These are phyloP conservation scores for Pseudoneurospora amorphoporcata DNA, from an alignment of 495 filamentous ascomycete species.

Conservation along the genomic window DNA sequence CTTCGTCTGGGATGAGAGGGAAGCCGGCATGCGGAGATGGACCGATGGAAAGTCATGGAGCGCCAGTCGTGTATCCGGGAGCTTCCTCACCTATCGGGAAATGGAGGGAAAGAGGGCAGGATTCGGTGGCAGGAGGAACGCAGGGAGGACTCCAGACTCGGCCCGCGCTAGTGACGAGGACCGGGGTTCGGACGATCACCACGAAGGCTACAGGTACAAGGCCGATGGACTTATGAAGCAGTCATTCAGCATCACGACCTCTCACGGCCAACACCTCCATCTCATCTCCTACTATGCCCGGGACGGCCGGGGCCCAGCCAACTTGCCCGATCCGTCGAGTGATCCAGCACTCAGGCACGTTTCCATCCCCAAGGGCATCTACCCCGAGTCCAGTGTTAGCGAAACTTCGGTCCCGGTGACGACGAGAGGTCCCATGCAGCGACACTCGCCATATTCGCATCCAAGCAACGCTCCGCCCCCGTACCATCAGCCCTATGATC, in stretches of 20 bases:
- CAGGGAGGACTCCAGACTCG: slow-evolving; percentile 74
- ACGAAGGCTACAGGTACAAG: slow-evolving; percentile 95
- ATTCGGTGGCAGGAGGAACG: slow-evolving; percentile 44
- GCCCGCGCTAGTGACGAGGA: slow-evolving; percentile 70
- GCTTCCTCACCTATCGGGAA: slow-evolving; percentile 93
- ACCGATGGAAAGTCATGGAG: slow-evolving; percentile 99
- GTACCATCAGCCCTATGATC: slow-evolving; percentile 36
- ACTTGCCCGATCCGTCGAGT: slow-evolving; percentile 65
- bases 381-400: slow-evolving; percentile 92
- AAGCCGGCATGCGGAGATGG: slow-evolving; percentile 97
- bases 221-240: slow-evolving; percentile 97
- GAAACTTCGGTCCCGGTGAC: slow-evolving; percentile 50
- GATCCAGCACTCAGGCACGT: slow-evolving; percentile 79
- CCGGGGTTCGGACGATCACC: slow-evolving; percentile 57
- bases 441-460: slow-evolving; percentile 17
- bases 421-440: slow-evolving; percentile 39
- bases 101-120: slow-evolving; percentile 89
- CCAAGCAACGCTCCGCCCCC: slow-evolving; percentile 37
- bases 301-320: slow-evolving; percentile 52
- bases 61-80: slow-evolving; percentile 91
- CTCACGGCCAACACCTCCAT: slow-evolving; percentile 80
- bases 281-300: slow-evolving; percentile 95
- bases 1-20: slow-evolving; percentile 97
- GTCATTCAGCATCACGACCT: slow-evolving; percentile 96
- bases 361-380: slow-evolving; percentile 79